phyloP scores from a whole-genome alignment of 352 stramenopile genomes.

The Phytopythium sindhum region DNA sequence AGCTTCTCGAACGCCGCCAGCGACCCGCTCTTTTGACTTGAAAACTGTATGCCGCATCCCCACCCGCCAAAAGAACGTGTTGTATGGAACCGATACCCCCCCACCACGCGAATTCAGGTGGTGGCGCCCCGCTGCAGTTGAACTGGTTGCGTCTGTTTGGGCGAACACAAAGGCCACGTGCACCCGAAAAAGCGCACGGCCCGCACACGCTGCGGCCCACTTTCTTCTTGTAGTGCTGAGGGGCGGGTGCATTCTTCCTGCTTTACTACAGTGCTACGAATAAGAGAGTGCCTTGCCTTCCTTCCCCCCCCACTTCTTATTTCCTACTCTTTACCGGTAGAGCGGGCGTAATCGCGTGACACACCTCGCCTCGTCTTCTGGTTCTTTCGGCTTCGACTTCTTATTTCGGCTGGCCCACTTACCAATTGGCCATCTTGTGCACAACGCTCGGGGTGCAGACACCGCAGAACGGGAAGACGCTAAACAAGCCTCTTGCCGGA shows the following conservation, averaged over 20 bases:
- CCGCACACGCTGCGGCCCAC: too few relatives aligned
- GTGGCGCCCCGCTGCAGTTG: neutral
- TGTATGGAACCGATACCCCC: neutral
- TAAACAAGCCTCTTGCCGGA: too few relatives aligned
- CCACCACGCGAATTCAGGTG: constrained; percentile 6
- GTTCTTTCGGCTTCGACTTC: neutral
- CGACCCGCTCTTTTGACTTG: neutral
- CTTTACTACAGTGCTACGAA: too few relatives aligned
- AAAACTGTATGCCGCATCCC: neutral
- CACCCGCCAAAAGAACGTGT: neutral
- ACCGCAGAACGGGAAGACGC: too few relatives aligned
- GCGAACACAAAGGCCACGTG: neutral
- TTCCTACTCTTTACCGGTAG: too few relatives aligned
- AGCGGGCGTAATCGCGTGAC: neutral
- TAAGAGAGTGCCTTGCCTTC: too few relatives aligned
- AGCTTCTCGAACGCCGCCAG: constrained; percentile 8
- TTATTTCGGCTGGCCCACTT: neutral
- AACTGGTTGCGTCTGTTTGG: neutral
- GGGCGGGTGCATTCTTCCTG: too few relatives aligned
- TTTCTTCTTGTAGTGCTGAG: neutral
- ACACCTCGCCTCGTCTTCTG: neutral
- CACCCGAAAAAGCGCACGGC: too few relatives aligned
- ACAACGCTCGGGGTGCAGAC: neutral
- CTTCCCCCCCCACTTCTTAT: too few relatives aligned
- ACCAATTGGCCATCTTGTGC: neutral